These are phyloP conservation scores for Colletotrichum sp. DNA, from an alignment of 2,329 filamentous ascomycete species.

Conservation along the genomic window DNA sequence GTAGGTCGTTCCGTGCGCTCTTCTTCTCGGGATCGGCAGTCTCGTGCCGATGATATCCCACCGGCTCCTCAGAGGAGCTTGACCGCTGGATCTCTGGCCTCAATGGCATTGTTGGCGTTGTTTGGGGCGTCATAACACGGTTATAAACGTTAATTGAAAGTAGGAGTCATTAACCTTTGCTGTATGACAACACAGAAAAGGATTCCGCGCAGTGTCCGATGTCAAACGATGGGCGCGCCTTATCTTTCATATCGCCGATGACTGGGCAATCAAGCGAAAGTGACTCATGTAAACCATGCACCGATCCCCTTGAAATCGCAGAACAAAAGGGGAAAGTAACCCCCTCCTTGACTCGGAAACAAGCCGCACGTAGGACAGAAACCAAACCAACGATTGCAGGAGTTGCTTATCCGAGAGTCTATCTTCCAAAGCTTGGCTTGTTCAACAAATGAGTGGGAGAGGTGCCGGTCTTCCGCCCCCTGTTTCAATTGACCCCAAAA, in stretches of 20 bases:
- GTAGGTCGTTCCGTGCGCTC: background rate
- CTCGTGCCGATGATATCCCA: background rate
- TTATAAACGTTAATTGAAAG: background rate
- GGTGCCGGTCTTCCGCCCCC: background rate
- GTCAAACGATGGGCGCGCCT: background rate
- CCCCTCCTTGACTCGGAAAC: background rate
- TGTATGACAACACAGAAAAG: background rate
- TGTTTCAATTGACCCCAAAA: background rate
- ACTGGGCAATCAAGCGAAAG: background rate
- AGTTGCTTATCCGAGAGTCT: background rate
- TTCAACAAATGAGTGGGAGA: background rate
- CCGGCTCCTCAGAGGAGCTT: background rate
- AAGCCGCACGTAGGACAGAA: background rate
- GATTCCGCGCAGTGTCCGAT: background rate
- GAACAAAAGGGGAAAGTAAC: background rate
- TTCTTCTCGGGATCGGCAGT: background rate
- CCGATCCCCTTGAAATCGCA: background rate
- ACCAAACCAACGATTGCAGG: background rate
- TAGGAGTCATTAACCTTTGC: background rate
- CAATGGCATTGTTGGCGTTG: background rate
- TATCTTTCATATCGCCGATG: background rate
- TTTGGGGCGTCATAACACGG: background rate
- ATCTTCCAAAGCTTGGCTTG: background rate
- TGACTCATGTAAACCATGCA: background rate
- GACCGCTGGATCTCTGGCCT: background rate